Base-by-base conservation (phyloP, 495 filamentous ascomycete species). In the Xylaria intraflava region DNA sequence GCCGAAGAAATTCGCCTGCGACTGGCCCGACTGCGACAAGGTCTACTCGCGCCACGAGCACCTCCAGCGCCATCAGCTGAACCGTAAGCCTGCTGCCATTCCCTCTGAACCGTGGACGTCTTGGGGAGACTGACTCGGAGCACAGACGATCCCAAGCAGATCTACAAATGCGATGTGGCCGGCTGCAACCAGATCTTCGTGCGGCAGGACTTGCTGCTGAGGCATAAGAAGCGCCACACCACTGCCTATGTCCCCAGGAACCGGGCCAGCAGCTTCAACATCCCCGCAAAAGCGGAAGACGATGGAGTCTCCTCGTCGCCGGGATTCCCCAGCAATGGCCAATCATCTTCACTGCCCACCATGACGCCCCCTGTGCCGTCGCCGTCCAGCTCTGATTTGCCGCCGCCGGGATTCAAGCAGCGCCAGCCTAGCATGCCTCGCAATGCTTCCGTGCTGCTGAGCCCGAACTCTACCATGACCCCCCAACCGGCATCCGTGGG, bases 21-120 rank as follows among this genome's bases (percentile, higher is more conserved):
- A 85, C 8, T 84, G 86, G 59, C 82, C 87, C 53, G 88, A 82
- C 31, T 98, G 93, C 64, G 90, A 89, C 51, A 98, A 95, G 79
- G 85, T 86, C 51, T 98, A 97, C 71, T 95, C 91, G 42, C 81
- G 93, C 61, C 90, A 91, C 24, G 93, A 98, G 65, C 93, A 98
- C 74, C 80, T 98, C 55, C 94, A 77, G 58, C 65, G 75, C 19
- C 74, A 76, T 56, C 68, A 73, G 57, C 60, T 76, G 30, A 74
- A 73, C 55, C 72, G 73, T 77, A 62, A 58, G 71, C 43, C 48
- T 11, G 31, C 40, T 36, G 38, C n/a, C n/a, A n/a, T n/a, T n/a
- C n/a, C n/a, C n/a, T n/a, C n/a, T n/a, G n/a, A n/a, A n/a, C n/a
- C n/a, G n/a, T n/a, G n/a, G n/a, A n/a, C n/a, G n/a, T n/a, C n/a